Base-by-base conservation (phyloP, 179 eudicot genomes). In the Carnegiea gigantea region DNA sequence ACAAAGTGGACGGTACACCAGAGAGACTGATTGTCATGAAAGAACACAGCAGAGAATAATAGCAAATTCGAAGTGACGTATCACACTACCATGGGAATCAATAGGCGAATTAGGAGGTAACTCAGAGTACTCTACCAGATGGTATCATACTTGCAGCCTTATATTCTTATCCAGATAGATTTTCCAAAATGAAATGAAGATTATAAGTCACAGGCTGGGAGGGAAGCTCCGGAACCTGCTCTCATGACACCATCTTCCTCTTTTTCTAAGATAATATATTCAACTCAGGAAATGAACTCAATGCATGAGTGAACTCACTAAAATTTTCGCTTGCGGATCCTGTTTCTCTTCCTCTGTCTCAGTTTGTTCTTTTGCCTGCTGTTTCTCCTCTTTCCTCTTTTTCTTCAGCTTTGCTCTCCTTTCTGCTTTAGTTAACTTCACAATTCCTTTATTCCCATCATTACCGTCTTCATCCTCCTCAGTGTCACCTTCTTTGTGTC, bases 401-500 rank as follows among this genome's bases (percentile, higher is more conserved):
- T 91, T 94, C 88, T 95, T 94, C 33, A 89, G 54, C 83, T 94
- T 95, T 7, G 95, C 95, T 73, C 94, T 88, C 88, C 91, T 94
- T 84, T 95, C 99, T 1, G 93, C 86, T 82, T 94, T 95, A 23
- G 87, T 91, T 84, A 89, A 79, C 83, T 87, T 90, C 84, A 90
- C 81, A 10, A 84, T 73, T 79, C 90, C 85, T 40, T 67, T 77
- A 76, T 81, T 80, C 6, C n/a, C 82, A 53, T 68, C 86, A 76
- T 83, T 82, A 54, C 80, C 83, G 9, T 77, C 86, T 65, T 83
- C 88, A 48, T 75, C 86, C 78, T 76, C 88, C 38, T 75, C 85
- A 59, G 78, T 83, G 79, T 88, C 92, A 83, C 82, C 90, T 84
- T 86, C 87, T 67, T 75, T 77, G 18, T 80, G 79, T 73, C 75